phyloP scores from a whole-genome alignment of 352 stramenopile genomes.

The Phytophthora hibernalis region DNA sequence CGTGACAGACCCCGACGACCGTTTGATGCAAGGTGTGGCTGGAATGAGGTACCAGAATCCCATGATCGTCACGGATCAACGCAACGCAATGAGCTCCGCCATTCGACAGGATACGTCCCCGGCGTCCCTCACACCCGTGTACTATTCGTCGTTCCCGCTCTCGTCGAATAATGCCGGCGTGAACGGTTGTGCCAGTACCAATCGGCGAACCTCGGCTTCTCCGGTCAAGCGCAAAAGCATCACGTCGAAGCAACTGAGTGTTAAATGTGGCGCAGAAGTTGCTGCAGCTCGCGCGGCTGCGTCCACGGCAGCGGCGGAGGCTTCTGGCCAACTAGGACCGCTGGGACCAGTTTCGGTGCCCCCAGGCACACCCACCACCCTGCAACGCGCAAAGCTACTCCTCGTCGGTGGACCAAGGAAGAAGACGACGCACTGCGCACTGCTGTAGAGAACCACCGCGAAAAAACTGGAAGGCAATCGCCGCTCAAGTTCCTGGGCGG shows the following conservation, averaged over 20 bases:
- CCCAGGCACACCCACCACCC: conserved; percentile 35
- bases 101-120: conserved; percentile 45
- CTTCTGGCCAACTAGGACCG: conserved; percentile 21
- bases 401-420: conserved; percentile 87
- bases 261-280: conserved; percentile 46
- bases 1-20: conserved; percentile 28
- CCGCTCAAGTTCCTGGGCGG: conserved; percentile 81
- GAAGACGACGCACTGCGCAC: conserved; percentile 88
- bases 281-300: conserved; percentile 46
- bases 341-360: conserved; percentile 32
- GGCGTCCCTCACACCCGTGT: conserved; percentile 55
- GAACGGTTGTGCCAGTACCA: conserved; percentile 10
- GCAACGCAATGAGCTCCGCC: conserved; percentile 20
- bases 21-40: conserved; percentile 26
- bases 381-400: conserved; percentile 74
- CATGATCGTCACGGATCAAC: conserved; percentile 37
- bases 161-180: conserved; percentile 11
- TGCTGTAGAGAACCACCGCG: conserved; percentile 87
- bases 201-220: conserved; percentile 38
- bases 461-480: conserved; percentile 95
- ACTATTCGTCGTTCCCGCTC: conserved; percentile 47
- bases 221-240: conserved; percentile 84
- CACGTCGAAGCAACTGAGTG: conserved; percentile 70
- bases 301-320: conserved; percentile 18
- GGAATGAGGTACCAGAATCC: conserved; percentile 34